A percentile compares a stretch with the other conserved stretches of the same genome.
Evolutionary conservation across 2,329 filamentous ascomycete genomes (phyloP).

Genomic region (Leptographium procerum): DNA sequence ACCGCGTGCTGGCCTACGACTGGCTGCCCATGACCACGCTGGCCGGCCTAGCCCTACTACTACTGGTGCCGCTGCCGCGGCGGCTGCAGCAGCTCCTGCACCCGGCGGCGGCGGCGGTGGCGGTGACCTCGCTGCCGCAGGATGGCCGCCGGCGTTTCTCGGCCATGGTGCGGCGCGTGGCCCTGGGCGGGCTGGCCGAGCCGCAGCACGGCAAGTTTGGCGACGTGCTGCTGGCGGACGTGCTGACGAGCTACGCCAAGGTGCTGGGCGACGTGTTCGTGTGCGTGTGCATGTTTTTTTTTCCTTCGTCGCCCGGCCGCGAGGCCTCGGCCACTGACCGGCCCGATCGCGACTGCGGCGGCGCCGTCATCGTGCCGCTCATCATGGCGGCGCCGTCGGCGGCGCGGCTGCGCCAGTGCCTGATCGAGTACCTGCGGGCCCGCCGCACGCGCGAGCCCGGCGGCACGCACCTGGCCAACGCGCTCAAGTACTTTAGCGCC

Average conservation of each 20-base stretch:
- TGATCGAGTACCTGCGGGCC: conserved; percentile 76
- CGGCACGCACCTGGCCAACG: conserved; percentile 84
- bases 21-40: conserved; percentile 82
- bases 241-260: conserved; percentile 87
- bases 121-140: conserved; percentile 35
- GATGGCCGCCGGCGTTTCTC: conserved; percentile 67
- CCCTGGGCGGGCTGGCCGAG: conserved; percentile 76
- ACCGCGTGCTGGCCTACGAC: conserved; percentile 65
- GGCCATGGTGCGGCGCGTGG: conserved; percentile 63
- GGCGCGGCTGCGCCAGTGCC: conserved; percentile 82
- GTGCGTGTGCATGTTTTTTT: conserved; percentile 71
- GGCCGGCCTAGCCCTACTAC: conserved; percentile 55
- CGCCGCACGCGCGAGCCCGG: conserved; percentile 48
- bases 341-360: conserved; percentile 74
- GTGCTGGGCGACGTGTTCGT: conserved; percentile 85
- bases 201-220: conserved; percentile 86
- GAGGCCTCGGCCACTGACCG: conserved; percentile 64
- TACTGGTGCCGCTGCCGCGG: conserved; percentile 47
- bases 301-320: conserved; percentile 35
- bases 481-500: conserved; percentile 84
- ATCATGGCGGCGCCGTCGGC: conserved; percentile 73
- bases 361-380: conserved; percentile 66
- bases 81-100: conserved; percentile 4
- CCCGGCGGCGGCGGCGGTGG: not conserved
- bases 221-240: conserved; percentile 87